Conservation (phyloP, 2,329 filamentous ascomycete genomes). For the Colletotrichum euphorbiae region DNA sequence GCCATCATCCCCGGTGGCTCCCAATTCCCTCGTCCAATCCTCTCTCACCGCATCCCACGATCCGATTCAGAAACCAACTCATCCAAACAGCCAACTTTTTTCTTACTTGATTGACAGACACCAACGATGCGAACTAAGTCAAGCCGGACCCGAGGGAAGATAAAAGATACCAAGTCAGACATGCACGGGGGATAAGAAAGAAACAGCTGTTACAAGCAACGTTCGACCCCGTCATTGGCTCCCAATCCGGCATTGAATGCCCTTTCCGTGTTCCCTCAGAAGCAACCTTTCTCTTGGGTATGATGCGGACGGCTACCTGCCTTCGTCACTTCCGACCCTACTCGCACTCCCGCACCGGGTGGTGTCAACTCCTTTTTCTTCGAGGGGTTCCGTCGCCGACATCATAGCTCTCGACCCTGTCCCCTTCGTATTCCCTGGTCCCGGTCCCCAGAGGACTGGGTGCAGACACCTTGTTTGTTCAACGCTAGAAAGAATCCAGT, state of each 20-base stretch:
- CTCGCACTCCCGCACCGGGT: neutral
- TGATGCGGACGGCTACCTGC: slow-evolving; percentile 32
- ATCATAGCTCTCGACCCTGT: slow-evolving; percentile 35
- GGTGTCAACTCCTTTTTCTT: slow-evolving; percentile 12
- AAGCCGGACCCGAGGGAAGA: neutral
- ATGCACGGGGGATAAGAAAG: neutral
- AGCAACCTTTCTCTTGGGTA: slow-evolving; percentile 10
- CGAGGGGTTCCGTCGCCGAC: slow-evolving; percentile 33
- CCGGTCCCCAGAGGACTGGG: slow-evolving; percentile 25
- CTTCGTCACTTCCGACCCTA: slow-evolving; percentile 26
- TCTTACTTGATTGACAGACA: neutral
- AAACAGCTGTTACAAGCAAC: slow-evolving; percentile 3
- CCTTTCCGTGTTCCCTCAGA: slow-evolving; percentile 23
- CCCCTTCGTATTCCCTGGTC: slow-evolving; percentile 40
- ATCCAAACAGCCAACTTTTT: slow-evolving; percentile 20
- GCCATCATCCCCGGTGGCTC: slow-evolving; percentile 25
- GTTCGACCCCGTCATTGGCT: slow-evolving; percentile 16
- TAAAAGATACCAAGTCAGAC: neutral
- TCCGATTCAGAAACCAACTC: slow-evolving; percentile 29
- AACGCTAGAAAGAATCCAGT: slow-evolving; percentile 38
- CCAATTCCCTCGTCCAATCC: slow-evolving; percentile 27
- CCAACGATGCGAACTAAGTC: neutral
- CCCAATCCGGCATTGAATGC: neutral
- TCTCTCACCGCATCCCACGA: slow-evolving; percentile 15
- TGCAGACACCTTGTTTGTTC: slow-evolving; percentile 37